Conservation (phyloP, 1,139 yeast species). For the Magnusiomyces tetraspermus region DNA sequence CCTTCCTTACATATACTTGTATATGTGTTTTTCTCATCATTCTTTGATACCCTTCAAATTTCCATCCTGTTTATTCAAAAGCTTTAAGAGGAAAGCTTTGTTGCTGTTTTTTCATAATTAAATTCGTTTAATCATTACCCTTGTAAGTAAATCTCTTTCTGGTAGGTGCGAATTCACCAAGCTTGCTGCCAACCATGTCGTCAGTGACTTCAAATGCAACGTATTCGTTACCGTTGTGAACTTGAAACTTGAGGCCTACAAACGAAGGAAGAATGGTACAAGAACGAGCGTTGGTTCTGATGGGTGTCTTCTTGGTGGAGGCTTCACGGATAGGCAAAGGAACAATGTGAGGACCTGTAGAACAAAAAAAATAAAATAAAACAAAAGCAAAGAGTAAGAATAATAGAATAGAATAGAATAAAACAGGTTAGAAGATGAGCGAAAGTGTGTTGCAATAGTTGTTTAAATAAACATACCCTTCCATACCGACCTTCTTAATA, state of each 20-base stretch:
- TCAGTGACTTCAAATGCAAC: slow-evolving; percentile 81
- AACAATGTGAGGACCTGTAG: slow-evolving; percentile 76
- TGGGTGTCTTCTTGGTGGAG: slow-evolving; percentile 66
- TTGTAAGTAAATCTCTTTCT: slow-evolving; percentile 80
- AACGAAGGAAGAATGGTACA: slow-evolving; percentile 93
- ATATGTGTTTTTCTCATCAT: too few species aligned
- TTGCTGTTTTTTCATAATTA: neutral
- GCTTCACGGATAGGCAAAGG: slow-evolving; percentile 89
- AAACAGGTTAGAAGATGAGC: too few species aligned
- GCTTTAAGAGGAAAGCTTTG: too few species aligned
- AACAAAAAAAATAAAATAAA: neutral
- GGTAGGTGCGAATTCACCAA: slow-evolving; percentile 94
- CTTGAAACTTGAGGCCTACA: slow-evolving; percentile 87
- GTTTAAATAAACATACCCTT: slow-evolving; percentile 43
- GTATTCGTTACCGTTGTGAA: slow-evolving; percentile 92
- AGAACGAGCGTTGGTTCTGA: slow-evolving; percentile 87
- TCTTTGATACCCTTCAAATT: too few species aligned
- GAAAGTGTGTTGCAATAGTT: too few species aligned
- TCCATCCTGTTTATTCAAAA: neutral
- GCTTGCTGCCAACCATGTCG: slow-evolving; percentile 95
- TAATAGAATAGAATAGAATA: too few species aligned
- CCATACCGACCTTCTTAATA: slow-evolving; percentile 71
- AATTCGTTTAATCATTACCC: slow-evolving; percentile 34
- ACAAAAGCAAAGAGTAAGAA: too few species aligned
- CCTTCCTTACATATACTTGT: too few species aligned